These are phyloP conservation scores for Cystobasidium sp. DNA, from an alignment of 1,284 basidiomycete species.

Conservation along the genomic window DNA sequence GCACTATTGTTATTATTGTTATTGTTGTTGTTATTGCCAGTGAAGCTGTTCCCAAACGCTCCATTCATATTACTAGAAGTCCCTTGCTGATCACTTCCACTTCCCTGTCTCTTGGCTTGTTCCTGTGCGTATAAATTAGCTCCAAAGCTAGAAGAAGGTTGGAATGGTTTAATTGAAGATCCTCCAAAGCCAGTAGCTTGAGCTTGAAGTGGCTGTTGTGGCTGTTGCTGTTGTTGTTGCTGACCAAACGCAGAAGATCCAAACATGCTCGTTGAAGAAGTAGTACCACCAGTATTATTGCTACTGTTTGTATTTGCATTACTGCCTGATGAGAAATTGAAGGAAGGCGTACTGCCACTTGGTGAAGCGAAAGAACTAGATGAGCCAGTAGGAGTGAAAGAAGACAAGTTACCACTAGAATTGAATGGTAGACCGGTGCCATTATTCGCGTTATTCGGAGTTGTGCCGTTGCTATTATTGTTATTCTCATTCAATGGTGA, in stretches of 20 bases:
- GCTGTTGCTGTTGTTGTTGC: conserved; percentile 35
- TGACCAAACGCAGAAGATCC: conserved; percentile 48
- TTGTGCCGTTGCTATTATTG: conserved; percentile 16
- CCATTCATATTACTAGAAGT: neutral
- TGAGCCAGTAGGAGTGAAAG: conserved; percentile 23
- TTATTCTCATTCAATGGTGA: conserved; percentile 13
- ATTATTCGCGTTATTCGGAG: neutral
- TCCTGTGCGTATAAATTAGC: conserved; percentile 37
- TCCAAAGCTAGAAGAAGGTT: conserved; percentile 86
- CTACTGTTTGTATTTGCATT: conserved; percentile 42
- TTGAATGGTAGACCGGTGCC: conserved; percentile 28
- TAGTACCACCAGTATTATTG: conserved; percentile 50
- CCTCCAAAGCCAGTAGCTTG: conserved; percentile 81
- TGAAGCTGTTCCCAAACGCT: conserved; percentile 16
- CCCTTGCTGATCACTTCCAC: neutral
- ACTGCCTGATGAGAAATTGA: conserved; percentile 58
- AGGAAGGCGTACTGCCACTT: conserved; percentile 58
- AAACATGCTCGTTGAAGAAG: conserved; percentile 52
- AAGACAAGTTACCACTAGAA: conserved; percentile 32
- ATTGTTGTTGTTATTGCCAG: conserved; percentile 10
- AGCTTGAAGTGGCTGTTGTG: conserved; percentile 62
- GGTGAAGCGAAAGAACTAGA: conserved; percentile 6
- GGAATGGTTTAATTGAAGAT: conserved; percentile 76
- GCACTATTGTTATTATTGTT: conserved; percentile 2
- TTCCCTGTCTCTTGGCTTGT: conserved; percentile 30